Evolutionary conservation across 306 rosid species (phyloP), one percentile per base, ranked within the genome.

Genomic region (Alnus rubra): DNA sequence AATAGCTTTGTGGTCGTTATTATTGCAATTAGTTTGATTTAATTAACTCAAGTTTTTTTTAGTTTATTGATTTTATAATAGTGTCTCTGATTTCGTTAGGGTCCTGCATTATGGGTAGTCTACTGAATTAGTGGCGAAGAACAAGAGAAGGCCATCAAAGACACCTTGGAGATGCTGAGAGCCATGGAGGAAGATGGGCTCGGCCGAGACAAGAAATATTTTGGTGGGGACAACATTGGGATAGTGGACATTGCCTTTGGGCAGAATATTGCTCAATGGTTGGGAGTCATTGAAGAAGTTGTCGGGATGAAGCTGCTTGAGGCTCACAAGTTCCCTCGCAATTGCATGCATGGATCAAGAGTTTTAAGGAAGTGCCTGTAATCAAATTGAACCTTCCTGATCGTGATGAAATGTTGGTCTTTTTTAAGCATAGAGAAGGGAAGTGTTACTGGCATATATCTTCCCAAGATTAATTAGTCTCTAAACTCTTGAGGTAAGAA

Each of bases 211-310:
- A 77, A 77, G 71, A 77, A 77, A 45, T 69, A 50, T 69, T 83
- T 78, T 11, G 86, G 82, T 12, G 83, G 74, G n/a, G 83, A 83
- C 45, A 59, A 42, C 30, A 74, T 83, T 31, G 81, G 81, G n/a
- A 79, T 83, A 31, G 55, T 75, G 74, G 86, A 83, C 77, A 75
- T 62, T 4, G 75, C 83, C 14, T 31, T 74, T 30, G 86, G 83
- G 16, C 7, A 49, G 47, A 28, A 23, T 23, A 23, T 78, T 19
- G 74, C 69, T 35, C 71, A 49, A 9, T 83, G 83, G 83, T 30
- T 83, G 18, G 78, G 69, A 79, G 49, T 62, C 56, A 4, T 19
- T 15, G 78, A 75, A 71, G 78, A 83, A 2, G 16, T 39, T 23
- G 3, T 52, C 6, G 76, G 60, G 45, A 53, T 78, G 31, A 59